Percentiles rank a stretch among this genome's conserved stretches.
Evolutionary conservation across 352 stramenopile species (phyloP).

Genomic region (Globisporangium cystogenes): DNA sequence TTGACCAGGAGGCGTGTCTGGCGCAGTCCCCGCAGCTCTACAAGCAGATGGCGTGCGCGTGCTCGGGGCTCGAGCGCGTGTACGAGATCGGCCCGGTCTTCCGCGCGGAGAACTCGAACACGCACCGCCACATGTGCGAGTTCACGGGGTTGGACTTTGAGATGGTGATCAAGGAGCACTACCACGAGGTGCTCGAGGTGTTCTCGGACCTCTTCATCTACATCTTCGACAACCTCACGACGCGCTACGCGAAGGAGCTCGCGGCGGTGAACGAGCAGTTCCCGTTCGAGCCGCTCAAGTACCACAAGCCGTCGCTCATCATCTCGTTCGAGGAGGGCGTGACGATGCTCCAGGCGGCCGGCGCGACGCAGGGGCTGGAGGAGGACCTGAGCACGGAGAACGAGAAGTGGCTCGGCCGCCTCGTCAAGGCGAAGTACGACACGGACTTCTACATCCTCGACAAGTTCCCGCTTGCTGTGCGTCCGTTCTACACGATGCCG

Average conservation of each 20-base stretch:
- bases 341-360: constrained; percentile 87
- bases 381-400: constrained; percentile 93
- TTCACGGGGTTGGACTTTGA: constrained; percentile 99
- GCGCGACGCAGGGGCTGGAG: constrained; percentile 64
- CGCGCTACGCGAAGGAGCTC: constrained; percentile 92
- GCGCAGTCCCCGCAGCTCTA: constrained; percentile 98
- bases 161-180: constrained; percentile 99
- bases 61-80: constrained; percentile 97
- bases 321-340: constrained; percentile 94
- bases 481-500: constrained; percentile 99
- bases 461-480: constrained; percentile 98
- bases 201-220: constrained; percentile 99
- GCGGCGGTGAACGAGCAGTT: constrained; percentile 95
- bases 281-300: constrained; percentile 97
- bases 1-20: constrained; percentile 96
- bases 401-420: constrained; percentile 95
- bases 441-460: constrained; percentile 99
- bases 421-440: constrained; percentile 97
- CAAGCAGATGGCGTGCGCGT: constrained; percentile 99
- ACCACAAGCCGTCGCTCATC: constrained; percentile 91
- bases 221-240: constrained; percentile 98
- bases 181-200: constrained; percentile 97
- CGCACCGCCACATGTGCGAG: constrained; percentile 98
- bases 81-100: constrained; percentile 99
- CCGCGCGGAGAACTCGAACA: constrained; percentile 99